phyloP scores from a whole-genome alignment of 2,329 filamentous ascomycete genomes.

The Penicillium sp. region DNA sequence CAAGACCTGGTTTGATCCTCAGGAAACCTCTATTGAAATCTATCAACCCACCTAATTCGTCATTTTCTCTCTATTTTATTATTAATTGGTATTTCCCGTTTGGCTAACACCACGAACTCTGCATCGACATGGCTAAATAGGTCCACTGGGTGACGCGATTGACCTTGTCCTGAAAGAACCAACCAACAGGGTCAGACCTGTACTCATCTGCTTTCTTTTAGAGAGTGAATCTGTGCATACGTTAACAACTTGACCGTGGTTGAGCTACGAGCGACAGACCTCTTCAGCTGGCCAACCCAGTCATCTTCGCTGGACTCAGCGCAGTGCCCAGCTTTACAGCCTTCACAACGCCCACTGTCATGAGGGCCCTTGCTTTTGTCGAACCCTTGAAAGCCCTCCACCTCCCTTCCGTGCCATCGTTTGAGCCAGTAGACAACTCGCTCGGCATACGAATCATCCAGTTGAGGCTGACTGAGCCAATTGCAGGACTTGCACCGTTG shows the following conservation, averaged over 20 bases:
- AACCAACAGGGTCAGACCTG: no score
- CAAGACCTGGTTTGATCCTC: not conserved
- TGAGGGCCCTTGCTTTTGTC: constrained; percentile 28
- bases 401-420: constrained; percentile 41
- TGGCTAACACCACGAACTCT: no score
- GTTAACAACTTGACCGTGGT: not conserved
- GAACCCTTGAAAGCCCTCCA: constrained; percentile 19
- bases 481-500: constrained; percentile 44
- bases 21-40: no score
- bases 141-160: no score
- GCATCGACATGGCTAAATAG: no score
- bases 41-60: no score
- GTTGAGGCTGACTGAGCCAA: constrained; percentile 33
- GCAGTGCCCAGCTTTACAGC: constrained; percentile 31
- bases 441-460: constrained; percentile 46
- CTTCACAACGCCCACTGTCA: constrained; percentile 31
- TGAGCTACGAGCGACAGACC: not conserved
- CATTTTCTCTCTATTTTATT: no score
- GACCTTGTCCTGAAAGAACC: not conserved
- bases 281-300: not conserved
- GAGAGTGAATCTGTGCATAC: not conserved
- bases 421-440: constrained; percentile 47
- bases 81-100: no score
- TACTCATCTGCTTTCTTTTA: no score
- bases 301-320: not conserved